A percentile compares a stretch with the other conserved stretches of the same genome.
Evolutionary conservation across 1,139 yeast genomes (phyloP).

Genomic region (Suhomyces chickasaworum): DNA sequence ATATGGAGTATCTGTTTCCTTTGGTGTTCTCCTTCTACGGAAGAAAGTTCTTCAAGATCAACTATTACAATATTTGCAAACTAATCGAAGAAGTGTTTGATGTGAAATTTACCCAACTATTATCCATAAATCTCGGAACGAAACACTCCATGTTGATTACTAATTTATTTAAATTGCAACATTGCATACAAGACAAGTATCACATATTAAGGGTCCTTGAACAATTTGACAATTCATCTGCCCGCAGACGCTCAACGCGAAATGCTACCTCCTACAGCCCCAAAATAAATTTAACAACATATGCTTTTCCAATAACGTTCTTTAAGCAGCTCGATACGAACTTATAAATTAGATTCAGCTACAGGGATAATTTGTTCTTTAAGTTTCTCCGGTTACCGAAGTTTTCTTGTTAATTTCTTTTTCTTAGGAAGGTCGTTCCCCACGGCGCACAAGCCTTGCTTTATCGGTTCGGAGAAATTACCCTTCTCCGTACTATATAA

Average conservation of each 20-base stretch:
- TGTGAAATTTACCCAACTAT: constrained; percentile 1
- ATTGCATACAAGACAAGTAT: constrained; percentile 13
- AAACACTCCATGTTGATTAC: constrained; percentile 7
- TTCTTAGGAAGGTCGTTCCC: neutral
- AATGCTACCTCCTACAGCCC: neutral
- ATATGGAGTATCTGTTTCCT: constrained; percentile 36
- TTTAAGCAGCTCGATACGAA: constrained; percentile 7
- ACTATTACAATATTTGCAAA: constrained; percentile 23
- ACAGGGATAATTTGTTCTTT: neutral
- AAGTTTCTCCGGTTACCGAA: neutral
- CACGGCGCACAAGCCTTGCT: neutral
- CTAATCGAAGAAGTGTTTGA: constrained; percentile 16
- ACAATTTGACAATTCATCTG: constrained; percentile 12
- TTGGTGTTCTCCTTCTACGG: constrained; percentile 42
- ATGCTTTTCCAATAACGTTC: constrained; percentile 7
- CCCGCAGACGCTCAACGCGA: constrained; percentile 3
- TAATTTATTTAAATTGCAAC: constrained; percentile 17
- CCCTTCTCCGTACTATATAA: neutral
- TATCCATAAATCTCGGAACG: neutral
- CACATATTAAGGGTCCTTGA: constrained; percentile 14
- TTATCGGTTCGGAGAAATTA: neutral
- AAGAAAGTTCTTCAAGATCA: constrained; percentile 28
- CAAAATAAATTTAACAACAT: constrained; percentile 1
- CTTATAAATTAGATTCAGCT: neutral
- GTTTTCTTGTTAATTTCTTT: neutral